phyloP scores from a whole-genome alignment of 371 early-diverging fungal species.

The Rhizopus arrhizus region DNA sequence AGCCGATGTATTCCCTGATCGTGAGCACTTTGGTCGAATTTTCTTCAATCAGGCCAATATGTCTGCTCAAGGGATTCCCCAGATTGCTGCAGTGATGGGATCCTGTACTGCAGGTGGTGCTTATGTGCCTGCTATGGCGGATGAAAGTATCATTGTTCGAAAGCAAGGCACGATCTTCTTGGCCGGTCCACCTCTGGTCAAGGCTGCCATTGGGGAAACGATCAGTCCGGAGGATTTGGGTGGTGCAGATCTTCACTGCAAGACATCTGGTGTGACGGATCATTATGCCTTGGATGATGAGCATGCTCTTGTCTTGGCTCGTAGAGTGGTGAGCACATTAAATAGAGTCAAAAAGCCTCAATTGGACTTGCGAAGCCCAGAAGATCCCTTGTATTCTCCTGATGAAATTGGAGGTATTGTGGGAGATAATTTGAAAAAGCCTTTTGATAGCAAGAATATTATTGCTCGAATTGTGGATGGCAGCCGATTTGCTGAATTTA shows the following conservation, averaged over 20 bases:
- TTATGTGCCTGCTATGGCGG: constrained; percentile 98
- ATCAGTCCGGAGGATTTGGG: constrained; percentile 95
- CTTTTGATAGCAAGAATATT: constrained; percentile 93
- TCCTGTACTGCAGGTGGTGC: constrained; percentile 99
- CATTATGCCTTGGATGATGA: constrained; percentile 91
- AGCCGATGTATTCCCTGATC: constrained; percentile 96
- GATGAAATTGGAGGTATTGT: constrained; percentile 94
- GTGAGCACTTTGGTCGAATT: constrained; percentile 97
- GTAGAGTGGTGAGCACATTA: constrained; percentile 84
- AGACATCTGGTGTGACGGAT: constrained; percentile 94
- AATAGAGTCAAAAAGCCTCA: constrained; percentile 76
- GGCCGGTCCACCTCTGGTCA: constrained; percentile 95
- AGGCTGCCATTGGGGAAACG: constrained; percentile 96
- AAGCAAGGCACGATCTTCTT: constrained; percentile 98
- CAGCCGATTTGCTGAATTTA: constrained; percentile 92
- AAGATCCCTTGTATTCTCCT: constrained; percentile 85
- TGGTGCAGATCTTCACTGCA: constrained; percentile 96
- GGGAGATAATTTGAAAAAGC: constrained; percentile 87
- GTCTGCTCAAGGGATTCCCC: constrained; percentile 89
- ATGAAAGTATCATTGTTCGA: constrained; percentile 94
- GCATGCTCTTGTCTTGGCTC: constrained; percentile 88
- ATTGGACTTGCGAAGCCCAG: constrained; percentile 54
- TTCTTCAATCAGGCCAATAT: constrained; percentile 93
- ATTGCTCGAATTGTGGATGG: constrained; percentile 97
- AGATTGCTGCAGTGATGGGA: constrained; percentile 96